Evolutionary conservation across 139 green algal genomes (phyloP).

Genomic region (Desmodesmus armatus): DNA sequence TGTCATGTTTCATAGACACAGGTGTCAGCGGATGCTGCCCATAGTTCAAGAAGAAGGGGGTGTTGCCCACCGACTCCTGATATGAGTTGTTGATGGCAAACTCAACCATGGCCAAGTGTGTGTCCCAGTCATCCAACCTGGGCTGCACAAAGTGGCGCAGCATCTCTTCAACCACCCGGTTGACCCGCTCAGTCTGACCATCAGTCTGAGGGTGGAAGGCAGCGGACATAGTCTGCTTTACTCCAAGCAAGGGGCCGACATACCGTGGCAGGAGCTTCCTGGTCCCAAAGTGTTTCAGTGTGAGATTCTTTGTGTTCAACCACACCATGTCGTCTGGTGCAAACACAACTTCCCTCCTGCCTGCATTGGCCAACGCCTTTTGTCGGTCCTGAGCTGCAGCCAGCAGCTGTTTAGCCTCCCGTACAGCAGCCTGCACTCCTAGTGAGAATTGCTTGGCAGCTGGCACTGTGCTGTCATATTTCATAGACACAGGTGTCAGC

Average conservation of each 20-base stretch:
- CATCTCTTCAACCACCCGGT: constrained; percentile 62
- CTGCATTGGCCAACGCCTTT: no score
- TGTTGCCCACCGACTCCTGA: constrained; percentile 35
- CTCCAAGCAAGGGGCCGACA: constrained; percentile 53
- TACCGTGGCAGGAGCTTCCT: constrained; percentile 55
- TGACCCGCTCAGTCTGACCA: constrained; percentile 70
- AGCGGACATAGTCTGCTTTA: constrained; percentile 46
- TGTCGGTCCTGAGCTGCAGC: constrained; percentile 2
- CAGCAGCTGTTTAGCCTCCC: neutral
- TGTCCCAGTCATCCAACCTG: constrained; percentile 62
- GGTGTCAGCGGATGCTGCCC: constrained; percentile 48
- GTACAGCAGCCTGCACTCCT: neutral
- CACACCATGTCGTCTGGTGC: no score
- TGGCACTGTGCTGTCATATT: neutral
- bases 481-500: neutral
- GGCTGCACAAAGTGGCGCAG: constrained; percentile 52
- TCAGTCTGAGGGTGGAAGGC: constrained; percentile 73
- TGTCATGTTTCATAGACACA: no score
- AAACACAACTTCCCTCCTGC: no score
- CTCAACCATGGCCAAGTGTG: constrained; percentile 45
- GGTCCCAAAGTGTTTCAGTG: neutral
- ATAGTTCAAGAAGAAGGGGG: constrained; percentile 63
- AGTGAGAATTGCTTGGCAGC: neutral
- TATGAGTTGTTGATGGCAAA: constrained; percentile 64
- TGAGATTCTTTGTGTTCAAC: constrained; percentile 50